Conservation (phyloP, 2,329 filamentous ascomycete genomes). For the Exophiala dermatitidis region DNA sequence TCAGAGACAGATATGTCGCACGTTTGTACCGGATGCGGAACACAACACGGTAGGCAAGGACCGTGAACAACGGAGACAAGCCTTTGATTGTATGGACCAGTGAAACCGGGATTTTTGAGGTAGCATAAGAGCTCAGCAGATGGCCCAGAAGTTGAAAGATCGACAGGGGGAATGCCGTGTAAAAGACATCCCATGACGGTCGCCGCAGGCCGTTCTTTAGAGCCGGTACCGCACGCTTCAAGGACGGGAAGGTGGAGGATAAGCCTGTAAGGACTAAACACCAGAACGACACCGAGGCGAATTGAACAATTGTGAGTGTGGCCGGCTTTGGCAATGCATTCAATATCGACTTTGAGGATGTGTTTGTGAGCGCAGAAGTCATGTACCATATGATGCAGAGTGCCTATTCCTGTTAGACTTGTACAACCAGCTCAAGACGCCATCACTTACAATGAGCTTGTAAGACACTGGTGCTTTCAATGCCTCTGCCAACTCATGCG, state of each 20-base stretch:
- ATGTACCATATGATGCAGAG: constrained; percentile 90
- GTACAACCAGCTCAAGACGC: background rate
- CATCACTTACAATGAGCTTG: constrained; percentile 65
- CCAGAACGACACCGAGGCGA: constrained; percentile 82
- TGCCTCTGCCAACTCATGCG: constrained; percentile 85
- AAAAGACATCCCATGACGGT: constrained; percentile 73
- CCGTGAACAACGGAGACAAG: constrained; percentile 89
- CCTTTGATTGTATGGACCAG: constrained; percentile 98
- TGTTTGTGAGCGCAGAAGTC: constrained; percentile 92
- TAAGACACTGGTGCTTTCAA: constrained; percentile 84
- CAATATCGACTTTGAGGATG: constrained; percentile 93
- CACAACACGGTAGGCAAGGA: constrained; percentile 81
- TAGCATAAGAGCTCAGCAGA: constrained; percentile 87
- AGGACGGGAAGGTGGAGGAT: constrained; percentile 61
- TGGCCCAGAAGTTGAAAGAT: constrained; percentile 91
- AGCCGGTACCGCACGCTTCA: constrained; percentile 67
- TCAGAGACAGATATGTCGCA: constrained; percentile 77
- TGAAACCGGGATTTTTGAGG: constrained; percentile 89
- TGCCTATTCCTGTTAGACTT: constrained; percentile 46
- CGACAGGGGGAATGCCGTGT: constrained; percentile 82
- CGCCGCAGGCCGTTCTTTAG: constrained; percentile 75
- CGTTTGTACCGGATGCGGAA: constrained; percentile 82
- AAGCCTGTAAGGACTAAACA: constrained; percentile 74
- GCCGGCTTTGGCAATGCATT: constrained; percentile 85
- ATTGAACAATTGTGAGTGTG: constrained; percentile 87